Evolutionary conservation across 2,329 filamentous ascomycete species (phyloP), one percentile per base, ranked within the genome.

Genomic region (Diaporthe longicolla): DNA sequence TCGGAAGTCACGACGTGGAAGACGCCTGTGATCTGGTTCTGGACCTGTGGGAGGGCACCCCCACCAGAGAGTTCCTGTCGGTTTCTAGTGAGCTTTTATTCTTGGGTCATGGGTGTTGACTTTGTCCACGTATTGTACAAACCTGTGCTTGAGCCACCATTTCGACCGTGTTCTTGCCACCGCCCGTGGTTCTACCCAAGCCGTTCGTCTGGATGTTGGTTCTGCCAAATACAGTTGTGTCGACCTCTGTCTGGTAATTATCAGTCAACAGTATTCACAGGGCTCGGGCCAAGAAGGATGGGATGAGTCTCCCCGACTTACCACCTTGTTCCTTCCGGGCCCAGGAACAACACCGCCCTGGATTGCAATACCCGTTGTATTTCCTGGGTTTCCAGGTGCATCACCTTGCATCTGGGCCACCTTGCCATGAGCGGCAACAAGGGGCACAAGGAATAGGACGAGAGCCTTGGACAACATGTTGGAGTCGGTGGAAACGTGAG

Each of bases 1-100:
- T 85, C 84, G 1, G 82, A 81, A 45, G 84, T 86, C 50, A 86
- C 84, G 73, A 85, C 79, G 77, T 85, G 84, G 74, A 79, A 83
- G 73, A 77, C 80, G 48, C 83, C 84, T 52, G 77, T 77, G 70
- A 83, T 83, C 61, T 76, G 75, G 17, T 37, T 55, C 43, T 82
- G 82, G 66, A 86, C 80, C 77, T 86, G 84, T 7, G 84, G 84
- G 5, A 86, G 82, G 10, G 81, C 82, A 29, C 70, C 69, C 45
- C 84, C 84, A 50, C 84, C 84, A 0, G 83, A 85, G 37, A 80
- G 79, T 6, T 75, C 80, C 80, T 83, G 81, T 70, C 1, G 1
- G n/a, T 24, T 11, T 5, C 11, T 52, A 5, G 48, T 52, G 11
- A 52, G 48, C n/a, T 15, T 11, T 10, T 2, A 10, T 52, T 4